These are phyloP conservation scores for Hortiboletus flavorubellus DNA, from an alignment of 768 basidiomycete genomes.

Conservation along the genomic window DNA sequence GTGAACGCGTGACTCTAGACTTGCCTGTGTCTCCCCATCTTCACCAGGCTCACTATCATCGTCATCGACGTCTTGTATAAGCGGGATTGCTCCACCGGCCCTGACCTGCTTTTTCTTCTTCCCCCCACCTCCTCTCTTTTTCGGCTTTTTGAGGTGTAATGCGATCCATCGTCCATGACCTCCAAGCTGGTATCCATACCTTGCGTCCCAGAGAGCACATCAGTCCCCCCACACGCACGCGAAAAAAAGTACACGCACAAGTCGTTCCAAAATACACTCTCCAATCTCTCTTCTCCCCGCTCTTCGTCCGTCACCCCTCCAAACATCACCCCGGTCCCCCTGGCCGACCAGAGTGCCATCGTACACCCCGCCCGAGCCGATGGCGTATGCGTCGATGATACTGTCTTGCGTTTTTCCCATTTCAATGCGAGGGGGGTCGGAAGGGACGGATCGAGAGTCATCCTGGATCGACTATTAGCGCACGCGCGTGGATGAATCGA, in stretches of 20 bases:
- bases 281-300: constrained; percentile 75
- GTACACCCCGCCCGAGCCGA: constrained; percentile 76
- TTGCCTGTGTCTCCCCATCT: constrained; percentile 6
- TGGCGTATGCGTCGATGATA: constrained; percentile 54
- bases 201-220: constrained; percentile 25
- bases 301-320: constrained; percentile 91
- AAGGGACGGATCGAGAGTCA: constrained; percentile 29
- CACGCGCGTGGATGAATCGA: neutral
- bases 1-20: neutral
- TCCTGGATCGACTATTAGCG: constrained; percentile 19
- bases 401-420: constrained; percentile 85
- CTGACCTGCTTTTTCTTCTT: constrained; percentile 39
- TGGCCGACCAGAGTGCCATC: constrained; percentile 76
- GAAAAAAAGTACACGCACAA: constrained; percentile 35
- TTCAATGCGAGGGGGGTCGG: constrained; percentile 49
- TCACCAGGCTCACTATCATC: constrained; percentile 16
- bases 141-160: constrained; percentile 65
- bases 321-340: constrained; percentile 73
- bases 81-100: neutral
- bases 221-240: neutral
- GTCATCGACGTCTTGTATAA: constrained; percentile 3
- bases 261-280: constrained; percentile 87
- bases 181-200: constrained; percentile 72
- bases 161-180: constrained; percentile 80
- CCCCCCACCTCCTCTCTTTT: constrained; percentile 41